Conservation (phyloP, 352 stramenopile genomes). For the Chloridella minuta region DNA sequence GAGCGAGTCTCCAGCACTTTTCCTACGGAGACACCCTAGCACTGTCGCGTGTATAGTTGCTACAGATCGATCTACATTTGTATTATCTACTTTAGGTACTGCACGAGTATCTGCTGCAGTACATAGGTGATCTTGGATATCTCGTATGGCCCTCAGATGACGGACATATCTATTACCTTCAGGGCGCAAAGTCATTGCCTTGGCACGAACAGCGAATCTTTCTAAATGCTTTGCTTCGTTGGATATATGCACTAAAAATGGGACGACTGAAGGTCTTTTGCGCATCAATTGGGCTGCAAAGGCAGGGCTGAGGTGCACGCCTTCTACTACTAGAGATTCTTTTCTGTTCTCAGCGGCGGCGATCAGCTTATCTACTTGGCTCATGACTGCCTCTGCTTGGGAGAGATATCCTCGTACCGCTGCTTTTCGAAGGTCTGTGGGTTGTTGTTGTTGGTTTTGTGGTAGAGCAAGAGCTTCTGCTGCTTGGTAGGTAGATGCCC, state of each 20-base stretch:
- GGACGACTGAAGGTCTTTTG: neutral
- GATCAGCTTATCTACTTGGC: neutral
- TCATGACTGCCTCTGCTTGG: neutral
- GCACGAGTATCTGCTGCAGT: neutral
- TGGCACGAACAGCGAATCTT: neutral
- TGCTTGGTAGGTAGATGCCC: neutral
- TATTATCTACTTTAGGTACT: neutral
- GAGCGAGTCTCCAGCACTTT: too few relatives aligned
- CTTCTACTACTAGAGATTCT: neutral
- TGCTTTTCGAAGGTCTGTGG: too few relatives aligned
- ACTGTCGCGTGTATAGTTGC: neutral
- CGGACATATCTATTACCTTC: neutral
- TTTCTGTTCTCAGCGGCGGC: neutral
- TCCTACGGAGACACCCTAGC: neutral
- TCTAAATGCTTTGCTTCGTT: neutral
- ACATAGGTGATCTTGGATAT: neutral
- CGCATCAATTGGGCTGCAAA: neutral
- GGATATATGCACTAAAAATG: neutral
- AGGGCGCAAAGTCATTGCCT: neutral
- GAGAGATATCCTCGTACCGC: too few relatives aligned
- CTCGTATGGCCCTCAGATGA: neutral
- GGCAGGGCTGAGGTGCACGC: neutral
- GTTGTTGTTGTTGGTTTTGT: too few relatives aligned
- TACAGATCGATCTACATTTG: neutral
- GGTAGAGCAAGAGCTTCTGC: too few relatives aligned